Evolutionary conservation across 495 filamentous ascomycete species (phyloP), one percentile per base, ranked within the genome.

Genomic region (Penicillium salamii): DNA sequence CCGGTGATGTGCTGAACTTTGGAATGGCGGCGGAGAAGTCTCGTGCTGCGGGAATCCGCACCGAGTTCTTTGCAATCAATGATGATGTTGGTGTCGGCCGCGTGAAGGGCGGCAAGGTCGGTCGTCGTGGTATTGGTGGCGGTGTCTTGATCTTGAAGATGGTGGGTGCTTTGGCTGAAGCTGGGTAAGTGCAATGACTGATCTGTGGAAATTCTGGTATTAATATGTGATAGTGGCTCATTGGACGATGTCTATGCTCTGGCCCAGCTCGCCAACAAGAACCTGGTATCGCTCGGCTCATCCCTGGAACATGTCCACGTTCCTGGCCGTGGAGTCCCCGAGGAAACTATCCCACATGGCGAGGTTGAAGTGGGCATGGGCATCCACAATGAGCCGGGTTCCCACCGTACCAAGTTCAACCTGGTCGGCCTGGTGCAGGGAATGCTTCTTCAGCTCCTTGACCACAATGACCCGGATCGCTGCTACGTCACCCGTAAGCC

Each of bases 311-410:
- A 95, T 65, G 93, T 97, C 23, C 93, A 98, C 63, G 87, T 98
- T 0, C 93, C 93, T 0, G 93, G 93, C 11, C 78, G 90, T 58
- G 78, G 66, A 2, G 54, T 67, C 9, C 59, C 69, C 15, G 69
- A 78, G n/a, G 86, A 83, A 35, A 69, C 69, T 4, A 69, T 95
- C 49, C 74, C 71, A 24, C 62, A 74, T 0, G 85, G 82, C 34
- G 87, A 97, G 72, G 84, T 95, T 17, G 93, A 98, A 73, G 78
- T 98, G 56, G 93, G 93, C 7, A 98, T 97, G 93, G 93, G 93
- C 9, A 97, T 97, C 65, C 93, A 98, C 67, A 98, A 98, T 62
- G 93, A 98, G 69, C 81, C 88, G 1, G 93, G 93, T 1, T 91
- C 83, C 12, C 87, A 85, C 58, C 78, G 87, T 37, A 65, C 76